phyloP scores from a whole-genome alignment of 441 rosid genomes.

The Adansonia gregorii region DNA sequence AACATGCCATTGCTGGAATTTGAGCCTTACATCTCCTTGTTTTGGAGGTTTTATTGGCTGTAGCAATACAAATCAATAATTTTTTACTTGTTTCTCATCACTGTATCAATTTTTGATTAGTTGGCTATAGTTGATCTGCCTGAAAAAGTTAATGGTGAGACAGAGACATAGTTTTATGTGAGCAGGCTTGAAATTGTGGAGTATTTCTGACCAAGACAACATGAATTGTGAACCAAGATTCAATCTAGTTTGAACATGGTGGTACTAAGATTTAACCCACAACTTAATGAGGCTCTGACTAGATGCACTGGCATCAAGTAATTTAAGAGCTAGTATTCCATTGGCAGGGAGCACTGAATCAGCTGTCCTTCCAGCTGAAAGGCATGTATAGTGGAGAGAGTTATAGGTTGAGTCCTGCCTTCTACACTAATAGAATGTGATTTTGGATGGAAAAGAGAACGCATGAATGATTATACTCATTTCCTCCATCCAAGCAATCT shows the following conservation, averaged over 20 bases:
- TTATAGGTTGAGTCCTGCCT: background rate
- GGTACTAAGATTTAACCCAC: background rate
- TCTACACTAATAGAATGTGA: background rate
- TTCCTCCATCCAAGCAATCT: constrained; percentile 9
- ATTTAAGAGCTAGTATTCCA: background rate
- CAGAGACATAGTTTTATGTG: background rate
- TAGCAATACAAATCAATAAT: background rate
- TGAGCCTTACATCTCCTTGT: background rate
- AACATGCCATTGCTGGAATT: background rate
- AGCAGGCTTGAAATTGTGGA: background rate
- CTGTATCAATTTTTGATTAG: background rate
- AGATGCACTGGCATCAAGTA: background rate
- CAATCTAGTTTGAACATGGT: background rate
- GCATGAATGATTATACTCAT: background rate
- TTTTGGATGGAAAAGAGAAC: background rate
- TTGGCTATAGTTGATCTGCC: background rate
- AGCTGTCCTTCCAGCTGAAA: constrained; percentile 6
- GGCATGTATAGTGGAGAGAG: background rate
- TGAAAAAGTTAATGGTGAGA: constrained; percentile 6
- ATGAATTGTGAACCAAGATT: background rate
- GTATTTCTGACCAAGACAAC: background rate
- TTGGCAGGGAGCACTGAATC: background rate
- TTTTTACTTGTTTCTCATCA: background rate
- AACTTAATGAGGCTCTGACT: constrained; percentile 1
- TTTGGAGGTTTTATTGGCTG: background rate